Percentiles rank a stretch among this genome's conserved stretches.
These are phyloP conservation scores for Talaromyces amestolkiae DNA, from an alignment of 2,329 filamentous ascomycete species.

Conservation along the genomic window DNA sequence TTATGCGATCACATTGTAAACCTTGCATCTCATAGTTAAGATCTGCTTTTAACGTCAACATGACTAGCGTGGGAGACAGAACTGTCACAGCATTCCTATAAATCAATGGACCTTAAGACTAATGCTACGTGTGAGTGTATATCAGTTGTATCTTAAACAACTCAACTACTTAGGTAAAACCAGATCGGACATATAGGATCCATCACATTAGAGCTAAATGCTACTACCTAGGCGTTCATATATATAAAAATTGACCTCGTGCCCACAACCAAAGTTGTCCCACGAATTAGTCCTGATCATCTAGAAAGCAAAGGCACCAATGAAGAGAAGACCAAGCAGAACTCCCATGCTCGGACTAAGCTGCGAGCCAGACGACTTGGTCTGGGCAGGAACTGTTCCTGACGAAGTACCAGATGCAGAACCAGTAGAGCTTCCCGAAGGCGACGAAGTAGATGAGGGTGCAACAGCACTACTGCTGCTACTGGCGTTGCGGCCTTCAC, in stretches of 20 bases:
- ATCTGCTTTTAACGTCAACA: not conserved
- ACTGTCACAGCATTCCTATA: too few species aligned
- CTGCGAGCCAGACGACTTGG: not conserved
- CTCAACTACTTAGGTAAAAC: too few species aligned
- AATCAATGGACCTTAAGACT: not conserved
- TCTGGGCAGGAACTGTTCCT: not conserved
- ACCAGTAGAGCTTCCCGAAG: slow-evolving; percentile 4
- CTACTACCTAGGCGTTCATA: not conserved
- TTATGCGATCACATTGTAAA: not conserved
- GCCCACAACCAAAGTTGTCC: not conserved
- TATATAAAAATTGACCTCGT: not conserved
- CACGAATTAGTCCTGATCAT: not conserved
- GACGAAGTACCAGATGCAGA: slow-evolving; percentile 3
- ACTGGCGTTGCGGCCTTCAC: slow-evolving; percentile 17
- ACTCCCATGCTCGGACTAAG: not conserved
- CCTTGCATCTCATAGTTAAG: not conserved
- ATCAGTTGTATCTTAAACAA: too few species aligned
- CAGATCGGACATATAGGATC: too few species aligned
- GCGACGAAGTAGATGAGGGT: not conserved
- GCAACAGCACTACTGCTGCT: slow-evolving; percentile 5
- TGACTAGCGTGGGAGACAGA: not conserved
- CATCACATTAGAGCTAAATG: not conserved
- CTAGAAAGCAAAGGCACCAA: not conserved
- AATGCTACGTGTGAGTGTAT: not conserved
- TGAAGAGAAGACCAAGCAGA: not conserved